phyloP scores from a whole-genome alignment of 257 asterid species.

The Fraxinus pennsylvanica region DNA sequence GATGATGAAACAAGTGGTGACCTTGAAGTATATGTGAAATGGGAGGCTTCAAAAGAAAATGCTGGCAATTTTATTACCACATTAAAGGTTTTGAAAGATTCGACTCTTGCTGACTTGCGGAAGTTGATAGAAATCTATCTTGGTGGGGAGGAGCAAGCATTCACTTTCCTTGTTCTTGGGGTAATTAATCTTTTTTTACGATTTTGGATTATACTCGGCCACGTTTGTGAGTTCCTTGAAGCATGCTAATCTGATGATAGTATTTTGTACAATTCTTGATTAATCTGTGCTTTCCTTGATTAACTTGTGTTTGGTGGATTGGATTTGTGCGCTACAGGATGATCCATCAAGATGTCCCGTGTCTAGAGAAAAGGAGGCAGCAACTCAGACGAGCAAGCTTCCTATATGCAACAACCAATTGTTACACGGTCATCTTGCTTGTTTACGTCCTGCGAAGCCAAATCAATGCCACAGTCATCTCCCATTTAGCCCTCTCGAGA shows the following conservation, averaged over 20 bases:
- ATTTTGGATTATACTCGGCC: background rate
- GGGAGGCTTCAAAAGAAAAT: slow-evolving; percentile 82
- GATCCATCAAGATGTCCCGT: slow-evolving; percentile 78
- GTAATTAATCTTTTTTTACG: slow-evolving; percentile 20
- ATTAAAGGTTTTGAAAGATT: slow-evolving; percentile 57
- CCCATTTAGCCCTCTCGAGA: slow-evolving; percentile 59
- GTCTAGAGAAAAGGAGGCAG: slow-evolving; percentile 58
- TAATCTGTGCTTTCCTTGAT: background rate
- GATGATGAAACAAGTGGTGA: slow-evolving; percentile 24
- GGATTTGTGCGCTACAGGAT: slow-evolving; percentile 24
- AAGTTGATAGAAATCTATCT: slow-evolving; percentile 76
- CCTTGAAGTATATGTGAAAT: slow-evolving; percentile 65
- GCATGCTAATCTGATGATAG: background rate
- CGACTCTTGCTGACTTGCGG: slow-evolving; percentile 78
- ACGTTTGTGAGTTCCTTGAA: background rate
- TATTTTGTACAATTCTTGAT: too few relatives aligned
- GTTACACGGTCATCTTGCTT: slow-evolving; percentile 52
- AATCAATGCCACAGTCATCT: slow-evolving; percentile 30
- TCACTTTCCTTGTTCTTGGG: slow-evolving; percentile 63
- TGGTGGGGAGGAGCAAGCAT: slow-evolving; percentile 56
- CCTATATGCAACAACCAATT: slow-evolving; percentile 64
- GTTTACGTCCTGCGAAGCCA: slow-evolving; percentile 54
- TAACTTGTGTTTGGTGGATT: background rate
- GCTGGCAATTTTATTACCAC: slow-evolving; percentile 62
- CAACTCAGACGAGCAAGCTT: slow-evolving; percentile 48